Base-by-base conservation (phyloP, 176 grass and related monocot genomes). In the Carex parvula region DNA sequence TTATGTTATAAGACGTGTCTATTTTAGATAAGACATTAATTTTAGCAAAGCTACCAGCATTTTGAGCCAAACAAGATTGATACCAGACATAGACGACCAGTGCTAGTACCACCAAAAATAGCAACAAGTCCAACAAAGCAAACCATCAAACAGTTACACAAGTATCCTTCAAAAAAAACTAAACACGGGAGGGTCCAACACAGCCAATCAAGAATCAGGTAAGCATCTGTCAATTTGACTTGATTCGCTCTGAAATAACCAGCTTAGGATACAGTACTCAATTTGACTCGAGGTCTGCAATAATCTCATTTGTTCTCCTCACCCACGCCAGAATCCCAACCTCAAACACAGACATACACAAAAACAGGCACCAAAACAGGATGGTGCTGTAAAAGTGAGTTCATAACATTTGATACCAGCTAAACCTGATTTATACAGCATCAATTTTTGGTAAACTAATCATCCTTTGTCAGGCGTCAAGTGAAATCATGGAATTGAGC, bases 401-500 rank as follows among this genome's bases (percentile, higher is more conserved):
- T 52, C 8, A 17, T 73, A 48, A 14, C 70, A 73, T 42, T 73
- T 41, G 33, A 70, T 8, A 6, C 64, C 65, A 39, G 10, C 18
- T n/a, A 48, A 72, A 46, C 41, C 17, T 22, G 69, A 21, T 21
- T 12, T 10, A 9, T 50, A 50, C 70, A 73, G 9, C 70, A 73
- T 73, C 20, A 73, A 22, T 73, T 12, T 73, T 50, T 24, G 41
- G 37, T 52, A 50, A 76, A 76, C 4, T 76, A 76, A 76, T 76
- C 16, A 70, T 70, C 41, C 68, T 54, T 76, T 8, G 22, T 55
- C 72, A 76, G 5, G 26, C 30, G 3, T 26, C 46, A 76, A n/a
- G 22, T 54, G 4, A 54, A 54, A 54, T 24, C 13, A 24, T 30
- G 12, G 2, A 8, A 29, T 26, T 5, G 15, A 54, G 48, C 21